Evolutionary conservation across 1,284 basidiomycete genomes (phyloP).

Genomic region (Malassezia psittaci): DNA sequence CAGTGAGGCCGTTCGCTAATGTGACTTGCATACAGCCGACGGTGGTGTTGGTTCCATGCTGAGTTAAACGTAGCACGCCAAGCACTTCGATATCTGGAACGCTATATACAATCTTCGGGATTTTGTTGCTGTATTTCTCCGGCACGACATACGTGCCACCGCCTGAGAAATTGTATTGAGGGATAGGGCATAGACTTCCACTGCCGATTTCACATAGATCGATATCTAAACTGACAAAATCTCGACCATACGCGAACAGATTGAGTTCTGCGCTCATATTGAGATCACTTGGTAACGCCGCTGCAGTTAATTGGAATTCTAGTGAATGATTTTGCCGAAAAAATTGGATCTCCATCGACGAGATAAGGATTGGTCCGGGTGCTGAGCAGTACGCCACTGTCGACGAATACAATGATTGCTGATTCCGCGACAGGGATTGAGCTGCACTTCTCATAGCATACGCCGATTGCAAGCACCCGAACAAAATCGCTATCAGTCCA

Average conservation of each 20-base stretch:
- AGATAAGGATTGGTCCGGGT: slow-evolving; percentile 37
- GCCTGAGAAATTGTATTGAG: slow-evolving; percentile 48
- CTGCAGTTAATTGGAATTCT: slow-evolving; percentile 39
- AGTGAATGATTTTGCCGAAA: slow-evolving; percentile 36
- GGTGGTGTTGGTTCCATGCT: slow-evolving; percentile 55
- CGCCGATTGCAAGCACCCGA: too few relatives aligned
- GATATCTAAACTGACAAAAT: slow-evolving; percentile 35
- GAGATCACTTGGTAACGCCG: slow-evolving; percentile 28
- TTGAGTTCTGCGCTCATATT: slow-evolving; percentile 25
- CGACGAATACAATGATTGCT: slow-evolving; percentile 21
- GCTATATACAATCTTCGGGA: slow-evolving; percentile 71
- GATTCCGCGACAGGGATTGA: not conserved
- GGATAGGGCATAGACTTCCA: slow-evolving; percentile 40
- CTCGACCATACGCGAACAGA: slow-evolving; percentile 42
- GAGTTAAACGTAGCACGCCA: slow-evolving; percentile 66
- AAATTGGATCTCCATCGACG: slow-evolving; percentile 31
- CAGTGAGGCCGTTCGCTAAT: slow-evolving; percentile 78
- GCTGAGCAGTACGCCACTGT: slow-evolving; percentile 41
- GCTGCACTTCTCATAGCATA: not conserved
- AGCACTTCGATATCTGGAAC: slow-evolving; percentile 88
- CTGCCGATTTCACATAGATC: slow-evolving; percentile 37
- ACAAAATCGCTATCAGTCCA: too few relatives aligned
- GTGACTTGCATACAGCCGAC: slow-evolving; percentile 85
- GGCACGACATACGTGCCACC: slow-evolving; percentile 67
- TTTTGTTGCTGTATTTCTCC: slow-evolving; percentile 50